phyloP scores from a whole-genome alignment of 208 protist species.

The Phytomonas sp. region DNA sequence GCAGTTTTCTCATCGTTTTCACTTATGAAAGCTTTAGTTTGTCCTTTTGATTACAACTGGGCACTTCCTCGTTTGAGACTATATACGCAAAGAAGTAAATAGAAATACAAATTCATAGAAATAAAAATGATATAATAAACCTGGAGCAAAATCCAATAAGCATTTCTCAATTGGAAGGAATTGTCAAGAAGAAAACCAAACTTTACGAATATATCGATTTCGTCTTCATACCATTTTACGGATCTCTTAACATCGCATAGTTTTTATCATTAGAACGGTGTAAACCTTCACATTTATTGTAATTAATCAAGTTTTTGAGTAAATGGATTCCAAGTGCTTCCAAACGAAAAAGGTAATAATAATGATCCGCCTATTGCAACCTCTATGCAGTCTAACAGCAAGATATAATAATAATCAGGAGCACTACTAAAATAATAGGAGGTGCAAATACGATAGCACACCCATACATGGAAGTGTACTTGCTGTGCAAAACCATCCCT shows the following conservation, averaged over 20 bases:
- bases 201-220: too few relatives aligned
- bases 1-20: not conserved
- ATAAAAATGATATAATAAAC: not conserved
- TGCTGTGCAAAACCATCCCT: constrained; percentile 39
- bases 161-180: not conserved
- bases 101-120: not conserved
- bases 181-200: too few relatives aligned
- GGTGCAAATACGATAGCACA: constrained; percentile 7
- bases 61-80: not conserved
- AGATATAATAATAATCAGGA: constrained; percentile 11
- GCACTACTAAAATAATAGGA: constrained; percentile 9
- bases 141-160: not conserved
- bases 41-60: not conserved
- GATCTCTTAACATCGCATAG: not conserved
- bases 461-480: constrained; percentile 23
- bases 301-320: too few relatives aligned
- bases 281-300: too few relatives aligned
- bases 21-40: not conserved
- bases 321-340: not conserved
- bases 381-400: not conserved
- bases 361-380: constrained; percentile 4
- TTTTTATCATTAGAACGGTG: too few relatives aligned
- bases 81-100: constrained; percentile 2
- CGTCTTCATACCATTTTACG: not conserved
- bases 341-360: constrained; percentile 11